Evolutionary conservation across 83 land plant species (phyloP).

Genomic region (Picea mariana): DNA sequence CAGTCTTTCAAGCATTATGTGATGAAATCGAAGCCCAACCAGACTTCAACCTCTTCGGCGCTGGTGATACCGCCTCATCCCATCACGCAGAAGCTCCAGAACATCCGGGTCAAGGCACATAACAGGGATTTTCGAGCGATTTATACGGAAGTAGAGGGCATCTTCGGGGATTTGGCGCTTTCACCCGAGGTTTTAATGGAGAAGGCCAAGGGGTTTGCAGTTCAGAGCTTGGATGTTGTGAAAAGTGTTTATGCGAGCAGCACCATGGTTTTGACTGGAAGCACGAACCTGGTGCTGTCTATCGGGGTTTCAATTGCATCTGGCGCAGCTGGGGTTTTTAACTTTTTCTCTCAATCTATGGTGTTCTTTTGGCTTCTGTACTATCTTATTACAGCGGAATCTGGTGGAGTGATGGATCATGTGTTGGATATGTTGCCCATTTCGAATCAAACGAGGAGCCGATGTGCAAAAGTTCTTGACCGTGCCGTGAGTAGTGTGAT

Average conservation of each 20-base stretch:
- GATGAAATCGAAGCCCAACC: slow-evolving; percentile 7
- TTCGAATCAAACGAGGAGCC: slow-evolving; percentile 45
- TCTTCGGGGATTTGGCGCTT: slow-evolving; percentile 57
- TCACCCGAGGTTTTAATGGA: slow-evolving; percentile 63
- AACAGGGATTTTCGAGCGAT: too few species aligned
- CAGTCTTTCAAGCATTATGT: slow-evolving; percentile 14
- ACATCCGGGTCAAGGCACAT: slow-evolving; percentile 17
- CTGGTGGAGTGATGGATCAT: slow-evolving; percentile 85
- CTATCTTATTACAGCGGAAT: slow-evolving; percentile 80
- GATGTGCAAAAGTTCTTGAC: slow-evolving; percentile 79
- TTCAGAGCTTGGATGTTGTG: slow-evolving; percentile 60
- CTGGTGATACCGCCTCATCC: slow-evolving; percentile 49
- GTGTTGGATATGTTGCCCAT: slow-evolving; percentile 35
- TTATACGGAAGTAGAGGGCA: too few species aligned
- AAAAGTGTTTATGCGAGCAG: slow-evolving; percentile 10
- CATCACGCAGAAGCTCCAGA: slow-evolving; percentile 51
- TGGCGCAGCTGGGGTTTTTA: not conserved
- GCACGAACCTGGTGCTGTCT: slow-evolving; percentile 25
- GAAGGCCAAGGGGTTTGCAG: slow-evolving; percentile 60
- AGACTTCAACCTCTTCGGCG: slow-evolving; percentile 22
- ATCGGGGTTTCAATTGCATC: slow-evolving; percentile 57
- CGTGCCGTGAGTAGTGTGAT: slow-evolving; percentile 79
- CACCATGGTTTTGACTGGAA: too few species aligned
- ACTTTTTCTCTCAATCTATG: slow-evolving; percentile 17
- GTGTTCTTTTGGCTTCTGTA: slow-evolving; percentile 84